Evolutionary conservation across 208 protist genomes (phyloP), one percentile per base, ranked within the genome.

Genomic region (Trypanosoma lewisi): DNA sequence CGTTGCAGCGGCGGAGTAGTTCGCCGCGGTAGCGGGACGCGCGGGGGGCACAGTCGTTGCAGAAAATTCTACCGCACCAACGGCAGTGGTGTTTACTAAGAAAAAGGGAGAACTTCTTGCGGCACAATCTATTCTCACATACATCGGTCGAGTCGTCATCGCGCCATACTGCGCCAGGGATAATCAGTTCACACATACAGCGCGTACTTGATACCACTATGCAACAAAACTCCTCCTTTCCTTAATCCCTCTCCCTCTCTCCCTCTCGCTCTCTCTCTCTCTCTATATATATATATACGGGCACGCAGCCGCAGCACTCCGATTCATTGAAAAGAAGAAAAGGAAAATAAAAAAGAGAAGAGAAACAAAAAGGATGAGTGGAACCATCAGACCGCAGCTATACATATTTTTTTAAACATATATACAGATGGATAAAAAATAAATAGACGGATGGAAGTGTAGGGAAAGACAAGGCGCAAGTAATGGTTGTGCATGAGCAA

Each of bases 51-150:
- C 89, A 96, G 12, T 63, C 30, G 17, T 77, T 70, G 63, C 86
- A 95, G 63, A 88, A 95, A 27, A 92, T 72, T 37, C 60, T 57
- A 0, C 89, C 89, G 61, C 89, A 95, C 81, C 77, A 92, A 3
- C 82, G 78, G 57, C 89, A 95, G 73, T 92, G 82, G 36, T 95
- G 85, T 53, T 80, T 79, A 1, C 51, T 49, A 48, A 60, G 41
- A 28, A 88, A 58, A 48, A 83, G 30, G 44, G 63, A 28, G 55
- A 84, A 65, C 31, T 50, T 56, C 47, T 58, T 65, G n/a, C 73
- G 54, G 36, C 75, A 85, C 30, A 69, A 44, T 5, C 70, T 67
- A 34, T 67, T 67, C 42, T 59, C 58, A 39, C 62, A 65, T 14
- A 56, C 14, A 6, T 54, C 37, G 16, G 71, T 63, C 1, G 37